Evolutionary conservation across 805 yeast species (phyloP), one percentile per base, ranked within the genome.

Genomic region (Wickerhamiella parazyma): DNA sequence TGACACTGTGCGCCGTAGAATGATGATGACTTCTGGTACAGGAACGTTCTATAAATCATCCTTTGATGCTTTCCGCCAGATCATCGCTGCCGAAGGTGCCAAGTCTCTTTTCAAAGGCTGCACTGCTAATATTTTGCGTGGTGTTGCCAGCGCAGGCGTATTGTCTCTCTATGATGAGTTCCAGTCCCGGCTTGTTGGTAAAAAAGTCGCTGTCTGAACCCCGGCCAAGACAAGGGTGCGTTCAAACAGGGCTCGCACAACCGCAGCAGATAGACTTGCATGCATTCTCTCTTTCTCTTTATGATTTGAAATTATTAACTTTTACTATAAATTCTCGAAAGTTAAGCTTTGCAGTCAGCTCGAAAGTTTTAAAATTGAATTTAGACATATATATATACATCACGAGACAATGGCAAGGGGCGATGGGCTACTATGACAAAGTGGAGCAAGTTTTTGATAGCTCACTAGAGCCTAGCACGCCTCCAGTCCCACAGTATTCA

Each of bases 111-210:
- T 84, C 85, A 85, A 82, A 78, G 95, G 95, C 76, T 83, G 94
- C 71, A 94, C 85, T 79, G 94, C 95, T 69, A 84, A 84, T 85
- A 83, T 84, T 76, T 75, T 84, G 70, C 84, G 94, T 80, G 94
- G 94, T 82, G 94, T 84, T 66, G 95, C 94, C 70, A 93, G 93
- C 76, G 95, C 95, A 65, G 94, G 94, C 81, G 95, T 85, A 62
- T 81, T 84, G 69, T 84, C 94, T 72, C 66, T 84, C 74, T 84
- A 85, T 76, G 94, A 85, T 73, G 89, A 84, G 75, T 73, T 84
- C 69, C 94, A 84, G 16, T 12, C 16, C 16, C 14, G 31, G 6
- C 16, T 28, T 11, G 31, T n/a, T n/a, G 31, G 31, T 2, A 28
- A 28, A 12, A 28, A 28, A 16, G 31, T 28, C n/a, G 31, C 31